Conservation (phyloP, 768 basidiomycete species). For the Auriscalpium microsporum region DNA sequence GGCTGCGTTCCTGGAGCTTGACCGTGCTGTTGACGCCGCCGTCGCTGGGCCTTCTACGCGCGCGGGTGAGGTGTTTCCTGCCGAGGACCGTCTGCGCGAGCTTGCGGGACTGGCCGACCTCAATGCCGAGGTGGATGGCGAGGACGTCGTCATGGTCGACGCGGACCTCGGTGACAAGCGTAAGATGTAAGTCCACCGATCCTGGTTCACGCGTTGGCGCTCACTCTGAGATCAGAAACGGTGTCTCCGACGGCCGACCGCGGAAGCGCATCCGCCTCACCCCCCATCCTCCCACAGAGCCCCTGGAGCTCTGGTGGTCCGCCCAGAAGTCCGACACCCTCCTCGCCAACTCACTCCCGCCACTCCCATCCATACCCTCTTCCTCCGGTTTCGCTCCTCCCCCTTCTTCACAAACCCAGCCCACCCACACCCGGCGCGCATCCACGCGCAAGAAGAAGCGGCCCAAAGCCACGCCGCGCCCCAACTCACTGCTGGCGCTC, state of each 20-base stretch:
- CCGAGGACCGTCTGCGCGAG: slow-evolving; percentile 16
- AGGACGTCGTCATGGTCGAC: slow-evolving; percentile 23
- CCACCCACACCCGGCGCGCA: slow-evolving; percentile 17
- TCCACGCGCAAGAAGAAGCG: slow-evolving; percentile 19
- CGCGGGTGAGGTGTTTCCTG: slow-evolving; percentile 1
- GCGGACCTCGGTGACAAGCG: slow-evolving; percentile 51
- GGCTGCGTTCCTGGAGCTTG: slow-evolving; percentile 54
- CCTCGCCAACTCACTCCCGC: slow-evolving; percentile 13
- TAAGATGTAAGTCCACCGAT: slow-evolving; percentile 33
- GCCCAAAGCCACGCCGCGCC: slow-evolving; percentile 19
- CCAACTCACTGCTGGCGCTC: slow-evolving; percentile 43
- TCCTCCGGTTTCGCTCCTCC: slow-evolving; percentile 18
- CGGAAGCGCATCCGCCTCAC: slow-evolving; percentile 54
- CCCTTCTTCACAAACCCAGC: slow-evolving; percentile 15
- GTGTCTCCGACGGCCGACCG: slow-evolving; percentile 34
- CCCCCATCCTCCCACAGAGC: slow-evolving; percentile 5
- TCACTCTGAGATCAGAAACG: slow-evolving; percentile 18
- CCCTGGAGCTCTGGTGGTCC: slow-evolving; percentile 16
- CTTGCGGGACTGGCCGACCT: background rate
- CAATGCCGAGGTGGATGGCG: slow-evolving; percentile 13
- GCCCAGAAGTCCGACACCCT: slow-evolving; percentile 13
- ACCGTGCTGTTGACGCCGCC: slow-evolving; percentile 36
- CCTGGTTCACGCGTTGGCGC: background rate
- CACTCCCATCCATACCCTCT: slow-evolving; percentile 11
- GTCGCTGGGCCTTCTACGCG: slow-evolving; percentile 7